Evolutionary conservation across 306 rosid species (phyloP).

Genomic region (Begonia peltatifolia): DNA sequence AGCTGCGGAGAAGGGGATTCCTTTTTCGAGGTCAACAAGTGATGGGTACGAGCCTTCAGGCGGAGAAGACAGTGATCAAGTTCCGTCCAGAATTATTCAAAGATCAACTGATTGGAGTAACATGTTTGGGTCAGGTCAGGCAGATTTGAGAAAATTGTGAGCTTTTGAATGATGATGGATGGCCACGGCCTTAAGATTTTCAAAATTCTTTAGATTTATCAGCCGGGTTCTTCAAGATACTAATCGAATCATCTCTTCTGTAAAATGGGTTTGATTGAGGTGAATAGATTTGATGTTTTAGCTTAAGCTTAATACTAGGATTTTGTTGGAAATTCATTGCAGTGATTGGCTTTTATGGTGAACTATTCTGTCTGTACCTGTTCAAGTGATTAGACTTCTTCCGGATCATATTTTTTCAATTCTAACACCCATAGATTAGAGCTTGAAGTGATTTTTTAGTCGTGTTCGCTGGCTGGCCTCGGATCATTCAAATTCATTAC

Average conservation of each 20-base stretch:
- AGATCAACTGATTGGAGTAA: constrained; percentile 74
- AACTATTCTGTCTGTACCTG: no score
- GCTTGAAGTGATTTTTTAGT: no score
- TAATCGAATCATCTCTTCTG: constrained; percentile 14
- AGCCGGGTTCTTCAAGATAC: constrained; percentile 25
- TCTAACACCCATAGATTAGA: no score
- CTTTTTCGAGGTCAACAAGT: constrained; percentile 78
- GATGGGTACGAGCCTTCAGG: constrained; percentile 98
- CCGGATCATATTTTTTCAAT: no score
- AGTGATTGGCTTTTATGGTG: no score
- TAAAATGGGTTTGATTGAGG: constrained; percentile 9
- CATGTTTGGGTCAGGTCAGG: constrained; percentile 55
- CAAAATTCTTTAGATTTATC: constrained; percentile 67
- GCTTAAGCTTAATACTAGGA: no score
- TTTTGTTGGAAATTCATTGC: no score
- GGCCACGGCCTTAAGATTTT: constrained; percentile 25
- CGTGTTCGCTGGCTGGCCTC: no score
- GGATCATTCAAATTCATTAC: no score
- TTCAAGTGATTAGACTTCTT: no score
- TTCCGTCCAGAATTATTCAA: constrained; percentile 62
- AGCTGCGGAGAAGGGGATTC: constrained; percentile 38
- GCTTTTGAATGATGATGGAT: constrained; percentile 14
- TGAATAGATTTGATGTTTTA: no score
- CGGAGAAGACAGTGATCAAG: constrained; percentile 90
- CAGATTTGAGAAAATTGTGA: constrained; percentile 27